A percentile compares a stretch with the other conserved stretches of the same genome.
These are phyloP conservation scores for Micractinium conductrix DNA, from an alignment of 139 green algal species.

Conservation along the genomic window DNA sequence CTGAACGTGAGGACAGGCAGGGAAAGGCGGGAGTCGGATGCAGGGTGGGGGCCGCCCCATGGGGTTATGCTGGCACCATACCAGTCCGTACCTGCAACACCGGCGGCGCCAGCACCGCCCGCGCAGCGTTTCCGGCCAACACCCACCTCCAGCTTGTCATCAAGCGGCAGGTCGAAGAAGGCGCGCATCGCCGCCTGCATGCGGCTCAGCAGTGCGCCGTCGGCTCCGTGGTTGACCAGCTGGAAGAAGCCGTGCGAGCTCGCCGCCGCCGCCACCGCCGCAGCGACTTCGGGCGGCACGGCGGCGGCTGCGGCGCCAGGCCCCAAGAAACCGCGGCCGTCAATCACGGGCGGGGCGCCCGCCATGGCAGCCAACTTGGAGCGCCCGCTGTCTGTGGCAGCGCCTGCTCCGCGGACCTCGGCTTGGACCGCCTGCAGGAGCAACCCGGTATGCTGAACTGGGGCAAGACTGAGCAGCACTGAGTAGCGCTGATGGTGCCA, in stretches of 20 bases:
- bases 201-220: slow-evolving; percentile 13
- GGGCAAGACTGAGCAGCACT: no score
- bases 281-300: not conserved
- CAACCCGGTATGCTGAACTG: no score
- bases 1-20: no score
- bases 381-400: not conserved
- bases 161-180: slow-evolving; percentile 35
- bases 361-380: not conserved
- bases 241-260: slow-evolving; percentile 2
- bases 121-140: no score
- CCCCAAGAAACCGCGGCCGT: slow-evolving; percentile 6
- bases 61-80: no score
- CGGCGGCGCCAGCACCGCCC: no score
- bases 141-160: slow-evolving; percentile 32
- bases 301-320: not conserved
- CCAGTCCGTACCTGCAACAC: no score
- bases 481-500: no score
- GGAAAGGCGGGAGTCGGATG: not conserved
- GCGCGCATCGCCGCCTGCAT: slow-evolving; percentile 17
- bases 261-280: not conserved
- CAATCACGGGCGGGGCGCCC: not conserved
- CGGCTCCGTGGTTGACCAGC: slow-evolving; percentile 53
- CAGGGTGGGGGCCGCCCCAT: not conserved
- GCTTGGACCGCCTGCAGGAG: no score
- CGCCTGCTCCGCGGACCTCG: no score